Conservation (phyloP, 116 monocot species). For the Papilionanthe hybrid region DNA sequence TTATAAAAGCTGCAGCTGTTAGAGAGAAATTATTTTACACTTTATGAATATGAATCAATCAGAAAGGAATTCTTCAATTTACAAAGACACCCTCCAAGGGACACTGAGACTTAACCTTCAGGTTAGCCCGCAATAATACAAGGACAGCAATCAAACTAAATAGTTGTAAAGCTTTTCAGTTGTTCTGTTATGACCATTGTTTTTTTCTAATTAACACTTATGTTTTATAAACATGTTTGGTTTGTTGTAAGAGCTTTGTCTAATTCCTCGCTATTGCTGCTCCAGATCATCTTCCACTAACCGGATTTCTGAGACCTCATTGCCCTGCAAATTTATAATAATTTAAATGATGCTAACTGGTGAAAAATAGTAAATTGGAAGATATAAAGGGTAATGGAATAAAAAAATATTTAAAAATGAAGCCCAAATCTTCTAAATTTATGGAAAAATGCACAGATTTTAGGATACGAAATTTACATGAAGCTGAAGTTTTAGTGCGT, state of each 20-base stretch:
- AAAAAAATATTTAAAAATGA: background rate
- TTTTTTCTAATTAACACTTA: background rate
- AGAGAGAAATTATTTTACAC: background rate
- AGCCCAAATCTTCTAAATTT: background rate
- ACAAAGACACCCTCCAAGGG: background rate
- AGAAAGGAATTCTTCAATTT: background rate
- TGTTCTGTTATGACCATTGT: background rate
- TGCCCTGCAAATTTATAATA: constrained; percentile 1
- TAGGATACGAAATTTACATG: constrained; percentile 16
- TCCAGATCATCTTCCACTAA: background rate
- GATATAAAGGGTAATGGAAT: background rate
- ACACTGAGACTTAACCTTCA: background rate
- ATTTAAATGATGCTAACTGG: background rate
- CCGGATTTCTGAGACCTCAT: background rate
- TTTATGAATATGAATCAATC: background rate
- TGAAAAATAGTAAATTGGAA: background rate
- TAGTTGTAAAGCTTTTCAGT: background rate
- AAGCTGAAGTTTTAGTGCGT: constrained; percentile 17
- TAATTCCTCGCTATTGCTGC: background rate
- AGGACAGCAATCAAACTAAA: no score
- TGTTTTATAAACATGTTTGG: background rate
- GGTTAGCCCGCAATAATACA: no score
- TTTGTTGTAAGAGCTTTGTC: constrained; percentile 3
- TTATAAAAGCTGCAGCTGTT: background rate
- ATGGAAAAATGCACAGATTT: no score